Base-by-base conservation (phyloP, 2,329 filamentous ascomycete genomes). In the Fusarium nodosum region DNA sequence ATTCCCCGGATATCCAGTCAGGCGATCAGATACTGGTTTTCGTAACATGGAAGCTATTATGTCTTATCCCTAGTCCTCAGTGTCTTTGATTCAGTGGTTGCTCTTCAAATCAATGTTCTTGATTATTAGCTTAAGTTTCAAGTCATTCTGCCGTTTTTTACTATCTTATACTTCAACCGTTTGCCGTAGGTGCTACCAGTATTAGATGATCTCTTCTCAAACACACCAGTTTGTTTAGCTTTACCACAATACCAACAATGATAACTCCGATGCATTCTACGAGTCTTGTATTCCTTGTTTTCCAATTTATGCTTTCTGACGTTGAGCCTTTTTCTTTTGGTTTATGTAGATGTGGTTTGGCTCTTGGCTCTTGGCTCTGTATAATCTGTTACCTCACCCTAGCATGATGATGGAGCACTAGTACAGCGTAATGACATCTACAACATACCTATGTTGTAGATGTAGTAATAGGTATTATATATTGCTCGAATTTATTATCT, bases 111-210 rank as follows among this genome's bases (percentile, higher is more conserved):
- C 12, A 4, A 16, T 11, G n/a, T 11, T 16, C 7, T 26, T 28
- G 4, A 30, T 13, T n/a, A 2, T 39, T 8, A 2, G 3, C 20
- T 28, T 22, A 7, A 2, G 5, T 18, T 5, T 3, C 15, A 16
- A n/a, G 12, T 12, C 9, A 12, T 39, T 28, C 31, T 24, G 12
- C 18, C 3, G 3, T 6, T 28, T 39, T 38, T 39, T 3, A 28
- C 10, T 7, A 26, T 26, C 33, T 12, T 11, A 16, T 26, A 8
- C 15, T 28, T 28, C 12, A 16, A 9, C 7, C 10, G 13, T 28
- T 33, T 22, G 31, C 15, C 11, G n/a, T 38, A 2, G 15, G 33
- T 28, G 7, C 18, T 39, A 9, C 12, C n/a, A 30, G 24, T 39
- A 38, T 15, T 8, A 18, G 8, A 28, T 39, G 20, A n/a, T 28